These are phyloP conservation scores for Atkinsonella texensis DNA, from an alignment of 2,329 filamentous ascomycete species.

Conservation along the genomic window DNA sequence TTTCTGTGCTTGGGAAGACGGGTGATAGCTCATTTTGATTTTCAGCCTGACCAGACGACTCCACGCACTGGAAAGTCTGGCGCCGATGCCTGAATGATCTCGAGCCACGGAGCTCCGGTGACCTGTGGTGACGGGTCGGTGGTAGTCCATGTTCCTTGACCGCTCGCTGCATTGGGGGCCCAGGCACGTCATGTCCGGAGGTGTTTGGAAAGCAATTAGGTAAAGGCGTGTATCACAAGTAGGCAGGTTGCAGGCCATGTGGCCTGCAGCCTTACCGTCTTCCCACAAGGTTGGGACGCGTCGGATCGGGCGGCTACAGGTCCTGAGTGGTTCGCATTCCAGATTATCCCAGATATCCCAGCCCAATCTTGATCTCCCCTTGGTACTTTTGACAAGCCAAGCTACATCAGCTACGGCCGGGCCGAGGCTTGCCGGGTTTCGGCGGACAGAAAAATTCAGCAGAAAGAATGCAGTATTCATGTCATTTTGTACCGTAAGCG, in stretches of 20 bases:
- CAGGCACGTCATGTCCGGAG: not conserved
- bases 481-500: not conserved
- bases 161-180: not conserved
- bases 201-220: too few relatives aligned
- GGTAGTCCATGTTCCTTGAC: not conserved
- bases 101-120: not conserved
- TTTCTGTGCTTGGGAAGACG: not conserved
- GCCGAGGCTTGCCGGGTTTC: not conserved
- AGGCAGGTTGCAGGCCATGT: not conserved
- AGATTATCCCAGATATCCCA: not conserved
- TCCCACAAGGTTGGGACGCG: slow-evolving; percentile 1
- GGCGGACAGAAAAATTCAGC: not conserved
- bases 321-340: not conserved
- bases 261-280: slow-evolving; percentile 6
- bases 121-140: not conserved
- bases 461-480: not conserved
- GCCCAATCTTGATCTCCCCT: slow-evolving; percentile 2
- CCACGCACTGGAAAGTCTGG: not conserved
- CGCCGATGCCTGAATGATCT: not conserved
- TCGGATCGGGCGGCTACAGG: not conserved
- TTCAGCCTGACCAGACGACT: not conserved
- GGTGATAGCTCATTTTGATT: not conserved
- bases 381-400: not conserved
- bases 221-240: too few relatives aligned
- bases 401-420: not conserved